phyloP scores from a whole-genome alignment of 306 rosid genomes.

The Chamaecrista fasciculata region DNA sequence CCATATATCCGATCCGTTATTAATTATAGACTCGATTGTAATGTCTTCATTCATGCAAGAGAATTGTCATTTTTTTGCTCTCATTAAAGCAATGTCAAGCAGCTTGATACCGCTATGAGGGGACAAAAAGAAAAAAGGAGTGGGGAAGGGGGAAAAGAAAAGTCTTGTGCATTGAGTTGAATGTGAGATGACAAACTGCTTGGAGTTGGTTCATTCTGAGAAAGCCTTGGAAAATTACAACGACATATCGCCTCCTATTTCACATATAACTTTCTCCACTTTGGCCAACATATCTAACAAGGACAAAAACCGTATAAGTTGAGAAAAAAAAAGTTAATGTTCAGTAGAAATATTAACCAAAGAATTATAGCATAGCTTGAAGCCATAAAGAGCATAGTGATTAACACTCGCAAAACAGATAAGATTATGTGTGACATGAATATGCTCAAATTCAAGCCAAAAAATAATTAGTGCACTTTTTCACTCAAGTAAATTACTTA shows the following conservation, averaged over 20 bases:
- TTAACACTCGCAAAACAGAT: not conserved
- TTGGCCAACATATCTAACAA: slow-evolving; percentile 70
- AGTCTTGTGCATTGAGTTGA: slow-evolving; percentile 12
- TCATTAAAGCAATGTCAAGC: too few species aligned
- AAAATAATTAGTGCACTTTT: not conserved
- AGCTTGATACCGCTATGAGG: too few species aligned
- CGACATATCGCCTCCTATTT: slow-evolving; percentile 61
- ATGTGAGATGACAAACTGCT: slow-evolving; percentile 25
- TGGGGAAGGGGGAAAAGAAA: not conserved
- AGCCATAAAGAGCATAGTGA: slow-evolving; percentile 3
- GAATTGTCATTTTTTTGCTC: too few species aligned
- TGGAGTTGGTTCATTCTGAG: slow-evolving; percentile 30
- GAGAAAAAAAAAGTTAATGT: too few species aligned
- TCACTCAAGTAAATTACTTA: not conserved
- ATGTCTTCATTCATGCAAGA: too few species aligned
- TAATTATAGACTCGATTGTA: too few species aligned
- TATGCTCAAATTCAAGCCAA: slow-evolving; percentile 17
- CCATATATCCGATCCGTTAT: too few species aligned
- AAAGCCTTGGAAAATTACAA: slow-evolving; percentile 37
- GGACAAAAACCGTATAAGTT: too few species aligned
- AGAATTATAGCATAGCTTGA: slow-evolving; percentile 2
- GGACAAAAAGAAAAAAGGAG: too few species aligned
- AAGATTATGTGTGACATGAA: slow-evolving; percentile 1
- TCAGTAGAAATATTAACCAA: too few species aligned
- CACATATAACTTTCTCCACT: slow-evolving; percentile 78